Conservation (phyloP, 371 early-diverging fungal genomes). For the Mucor sp. region DNA sequence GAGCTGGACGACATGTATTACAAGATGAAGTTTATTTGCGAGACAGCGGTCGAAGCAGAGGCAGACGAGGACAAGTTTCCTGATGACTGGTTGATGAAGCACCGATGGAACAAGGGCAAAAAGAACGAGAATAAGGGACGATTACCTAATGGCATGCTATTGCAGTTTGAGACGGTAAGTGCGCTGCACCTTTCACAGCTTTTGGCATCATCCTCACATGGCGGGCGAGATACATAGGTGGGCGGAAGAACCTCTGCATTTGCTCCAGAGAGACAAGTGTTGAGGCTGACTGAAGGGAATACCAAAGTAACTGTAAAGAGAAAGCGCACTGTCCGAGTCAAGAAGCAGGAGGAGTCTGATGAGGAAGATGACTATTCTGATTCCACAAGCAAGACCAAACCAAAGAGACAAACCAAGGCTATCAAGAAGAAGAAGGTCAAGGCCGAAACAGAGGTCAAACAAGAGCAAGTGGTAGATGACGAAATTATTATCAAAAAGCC, state of each 20-base stretch:
- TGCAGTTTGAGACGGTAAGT: slow-evolving; percentile 45
- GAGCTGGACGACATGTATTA: slow-evolving; percentile 43
- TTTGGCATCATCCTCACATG: no score
- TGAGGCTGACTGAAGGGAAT: slow-evolving; percentile 3
- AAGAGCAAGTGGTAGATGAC: background rate
- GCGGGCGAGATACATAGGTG: background rate
- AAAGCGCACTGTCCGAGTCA: background rate
- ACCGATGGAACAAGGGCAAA: slow-evolving; percentile 61
- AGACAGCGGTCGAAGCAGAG: slow-evolving; percentile 51
- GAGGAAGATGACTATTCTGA: background rate
- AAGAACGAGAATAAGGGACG: slow-evolving; percentile 32
- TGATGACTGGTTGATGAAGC: slow-evolving; percentile 62
- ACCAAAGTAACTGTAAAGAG: slow-evolving; percentile 1
- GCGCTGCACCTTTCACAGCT: no score
- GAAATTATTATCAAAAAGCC: background rate
- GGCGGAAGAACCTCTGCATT: slow-evolving; percentile 31
- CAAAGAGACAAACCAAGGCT: background rate
- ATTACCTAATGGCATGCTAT: slow-evolving; percentile 37
- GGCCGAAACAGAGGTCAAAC: background rate
- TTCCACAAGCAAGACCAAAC: background rate
- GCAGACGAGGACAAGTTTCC: slow-evolving; percentile 65
- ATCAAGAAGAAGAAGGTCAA: background rate
- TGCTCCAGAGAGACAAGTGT: slow-evolving; percentile 17
- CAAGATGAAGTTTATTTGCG: slow-evolving; percentile 45
- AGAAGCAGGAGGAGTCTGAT: background rate